These are phyloP conservation scores for Fraxinus xanthoxyloides DNA, from an alignment of 305 asterid species.

Conservation along the genomic window DNA sequence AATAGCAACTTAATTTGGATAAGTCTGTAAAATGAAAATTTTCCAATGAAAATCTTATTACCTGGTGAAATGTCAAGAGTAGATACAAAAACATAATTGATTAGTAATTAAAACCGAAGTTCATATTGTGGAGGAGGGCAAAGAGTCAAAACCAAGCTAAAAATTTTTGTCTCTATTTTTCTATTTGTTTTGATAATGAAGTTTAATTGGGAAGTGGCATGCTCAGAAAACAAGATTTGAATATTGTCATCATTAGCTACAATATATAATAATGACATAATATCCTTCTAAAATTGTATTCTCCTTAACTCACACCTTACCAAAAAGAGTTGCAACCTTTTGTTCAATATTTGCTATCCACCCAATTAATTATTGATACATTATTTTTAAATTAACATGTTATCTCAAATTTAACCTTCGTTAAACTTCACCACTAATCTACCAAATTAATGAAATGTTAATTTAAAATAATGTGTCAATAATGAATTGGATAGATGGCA, in stretches of 20 bases:
- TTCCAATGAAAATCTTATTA: too few relatives aligned
- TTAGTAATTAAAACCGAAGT: not conserved
- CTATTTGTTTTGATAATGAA: not conserved
- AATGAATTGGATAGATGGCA: too few relatives aligned
- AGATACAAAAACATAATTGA: not conserved
- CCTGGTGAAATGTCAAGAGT: not conserved
- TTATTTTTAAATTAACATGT: too few relatives aligned
- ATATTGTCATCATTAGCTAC: not conserved
- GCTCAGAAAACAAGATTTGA: not conserved
- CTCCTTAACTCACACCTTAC: not conserved
- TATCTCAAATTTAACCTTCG: too few relatives aligned
- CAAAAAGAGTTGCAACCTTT: not conserved
- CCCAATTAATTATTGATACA: too few relatives aligned
- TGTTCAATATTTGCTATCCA: too few relatives aligned
- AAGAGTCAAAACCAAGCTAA: not conserved
- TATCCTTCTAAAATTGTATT: not conserved
- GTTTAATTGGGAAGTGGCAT: too few relatives aligned
- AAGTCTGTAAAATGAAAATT: not conserved
- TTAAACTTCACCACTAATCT: too few relatives aligned
- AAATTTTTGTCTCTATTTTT: not conserved
- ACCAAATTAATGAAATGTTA: too few relatives aligned
- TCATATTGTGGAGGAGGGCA: not conserved
- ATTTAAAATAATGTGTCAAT: too few relatives aligned
- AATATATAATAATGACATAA: not conserved
- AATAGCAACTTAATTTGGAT: not conserved